A percentile compares a stretch with the other conserved stretches of the same genome.
These are phyloP conservation scores for Vitis hybrid DNA, from an alignment of 177 flowering plant species.

Conservation along the genomic window DNA sequence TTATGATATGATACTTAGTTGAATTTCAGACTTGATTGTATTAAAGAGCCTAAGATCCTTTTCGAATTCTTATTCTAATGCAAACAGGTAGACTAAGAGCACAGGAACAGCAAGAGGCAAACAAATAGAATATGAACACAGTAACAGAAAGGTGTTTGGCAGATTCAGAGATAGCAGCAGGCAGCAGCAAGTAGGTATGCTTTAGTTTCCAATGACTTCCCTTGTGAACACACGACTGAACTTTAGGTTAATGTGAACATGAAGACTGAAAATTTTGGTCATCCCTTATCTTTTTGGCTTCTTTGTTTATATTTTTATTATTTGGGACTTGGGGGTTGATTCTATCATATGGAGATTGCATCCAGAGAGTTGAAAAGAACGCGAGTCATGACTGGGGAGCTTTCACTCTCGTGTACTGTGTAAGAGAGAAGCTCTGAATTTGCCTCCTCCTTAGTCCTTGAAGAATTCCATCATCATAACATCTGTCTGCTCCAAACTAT, in stretches of 20 bases:
- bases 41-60: no score
- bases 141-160: no score
- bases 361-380: slow-evolving; percentile 28
- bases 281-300: neutral
- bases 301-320: neutral
- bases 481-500: slow-evolving; percentile 14
- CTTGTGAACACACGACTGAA: no score
- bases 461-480: slow-evolving; percentile 13
- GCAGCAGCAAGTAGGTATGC: no score
- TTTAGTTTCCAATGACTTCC: no score
- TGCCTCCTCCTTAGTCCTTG: neutral
- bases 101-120: no score
- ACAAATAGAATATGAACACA: no score
- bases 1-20: no score
- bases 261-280: neutral
- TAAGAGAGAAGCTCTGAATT: slow-evolving; percentile 6
- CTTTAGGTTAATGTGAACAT: slow-evolving; percentile 5
- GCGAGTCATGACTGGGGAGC: neutral
- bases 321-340: slow-evolving; percentile 6
- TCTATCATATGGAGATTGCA: slow-evolving; percentile 19
- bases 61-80: no score
- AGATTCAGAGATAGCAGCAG: no score
- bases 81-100: no score
- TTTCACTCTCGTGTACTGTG: slow-evolving; percentile 6
- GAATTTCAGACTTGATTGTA: no score